Evolutionary conservation across 2,329 filamentous ascomycete species (phyloP).

Genomic region (Phialocephala sp.): DNA sequence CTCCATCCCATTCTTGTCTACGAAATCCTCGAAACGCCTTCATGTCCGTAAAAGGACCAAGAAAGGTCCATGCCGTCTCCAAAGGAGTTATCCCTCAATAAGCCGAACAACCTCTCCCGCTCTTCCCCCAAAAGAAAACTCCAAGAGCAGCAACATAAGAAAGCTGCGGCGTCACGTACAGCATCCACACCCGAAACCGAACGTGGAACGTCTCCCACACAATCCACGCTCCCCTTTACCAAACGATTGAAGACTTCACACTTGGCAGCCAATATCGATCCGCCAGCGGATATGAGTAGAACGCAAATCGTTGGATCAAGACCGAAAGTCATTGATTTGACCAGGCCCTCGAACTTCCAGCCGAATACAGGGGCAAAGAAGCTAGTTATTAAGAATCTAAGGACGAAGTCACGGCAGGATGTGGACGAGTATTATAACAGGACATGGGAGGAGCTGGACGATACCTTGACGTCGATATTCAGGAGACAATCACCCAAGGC

Average conservation of each 20-base stretch:
- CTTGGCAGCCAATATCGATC: conserved; percentile 46
- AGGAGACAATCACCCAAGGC: conserved; percentile 63
- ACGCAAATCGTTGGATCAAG: conserved; percentile 25
- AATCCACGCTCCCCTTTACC: conserved; percentile 45
- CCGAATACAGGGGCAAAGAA: conserved; percentile 80
- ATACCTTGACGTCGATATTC: conserved; percentile 77
- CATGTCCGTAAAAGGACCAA: conserved; percentile 35
- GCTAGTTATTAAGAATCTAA: conserved; percentile 92
- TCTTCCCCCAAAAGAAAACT: conserved; percentile 37
- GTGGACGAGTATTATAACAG: conserved; percentile 79
- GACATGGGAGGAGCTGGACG: conserved; percentile 75
- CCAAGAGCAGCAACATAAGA: conserved; percentile 20
- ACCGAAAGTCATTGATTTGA: conserved; percentile 35
- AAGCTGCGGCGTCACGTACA: conserved; percentile 14
- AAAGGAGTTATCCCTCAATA: conserved; percentile 34
- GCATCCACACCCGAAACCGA: conserved; percentile 10
- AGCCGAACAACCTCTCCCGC: conserved; percentile 25
- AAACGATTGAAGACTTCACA: conserved; percentile 78
- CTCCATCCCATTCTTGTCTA: neutral
- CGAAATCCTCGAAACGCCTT: conserved; percentile 23
- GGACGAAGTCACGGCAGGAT: conserved; percentile 62
- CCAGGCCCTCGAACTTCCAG: conserved; percentile 57
- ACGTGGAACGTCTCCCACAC: conserved; percentile 8
- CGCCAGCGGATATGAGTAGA: conserved; percentile 35
- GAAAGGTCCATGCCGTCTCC: conserved; percentile 42